phyloP scores from a whole-genome alignment of 768 basidiomycete genomes.

The Trametes punicea region DNA sequence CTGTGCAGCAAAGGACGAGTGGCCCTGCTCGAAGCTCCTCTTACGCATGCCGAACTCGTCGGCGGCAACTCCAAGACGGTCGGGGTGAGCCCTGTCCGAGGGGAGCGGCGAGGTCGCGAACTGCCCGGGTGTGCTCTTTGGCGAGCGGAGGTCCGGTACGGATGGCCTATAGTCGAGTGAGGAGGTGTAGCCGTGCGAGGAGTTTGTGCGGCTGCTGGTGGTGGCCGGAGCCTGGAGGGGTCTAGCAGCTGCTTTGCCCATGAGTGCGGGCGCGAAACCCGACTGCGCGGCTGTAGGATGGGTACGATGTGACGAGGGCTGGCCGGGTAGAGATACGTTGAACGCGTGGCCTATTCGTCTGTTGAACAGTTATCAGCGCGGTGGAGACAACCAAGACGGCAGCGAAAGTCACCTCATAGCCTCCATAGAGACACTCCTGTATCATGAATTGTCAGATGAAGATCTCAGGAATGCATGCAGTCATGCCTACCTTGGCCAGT shows the following conservation, averaged over 20 bases:
- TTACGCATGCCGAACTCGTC: slow-evolving; percentile 28
- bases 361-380: background rate
- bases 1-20: slow-evolving; percentile 14
- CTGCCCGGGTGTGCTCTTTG: slow-evolving; percentile 23
- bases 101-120: slow-evolving; percentile 30
- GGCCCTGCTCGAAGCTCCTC: slow-evolving; percentile 15
- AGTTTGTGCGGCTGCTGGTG: slow-evolving; percentile 7
- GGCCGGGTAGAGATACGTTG: slow-evolving; percentile 33
- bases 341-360: slow-evolving; percentile 51
- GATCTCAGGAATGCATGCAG: background rate
- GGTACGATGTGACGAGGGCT: background rate
- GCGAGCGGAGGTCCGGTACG: slow-evolving; percentile 12
- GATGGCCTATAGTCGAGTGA: slow-evolving; percentile 14
- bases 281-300: background rate
- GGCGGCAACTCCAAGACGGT: slow-evolving; percentile 9
- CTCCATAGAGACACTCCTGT: slow-evolving; percentile 67
- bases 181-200: slow-evolving; percentile 20
- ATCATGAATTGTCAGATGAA: background rate
- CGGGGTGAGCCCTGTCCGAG: slow-evolving; percentile 20
- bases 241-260: background rate
- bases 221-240: background rate
- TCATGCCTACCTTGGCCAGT: slow-evolving; percentile 68
- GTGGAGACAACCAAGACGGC: background rate
- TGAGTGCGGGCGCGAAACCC: slow-evolving; percentile 8
- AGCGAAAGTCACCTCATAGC: slow-evolving; percentile 44